Evolutionary conservation across 169 alveolate genomes (phyloP).

Genomic region (Perkinsus olseni): DNA sequence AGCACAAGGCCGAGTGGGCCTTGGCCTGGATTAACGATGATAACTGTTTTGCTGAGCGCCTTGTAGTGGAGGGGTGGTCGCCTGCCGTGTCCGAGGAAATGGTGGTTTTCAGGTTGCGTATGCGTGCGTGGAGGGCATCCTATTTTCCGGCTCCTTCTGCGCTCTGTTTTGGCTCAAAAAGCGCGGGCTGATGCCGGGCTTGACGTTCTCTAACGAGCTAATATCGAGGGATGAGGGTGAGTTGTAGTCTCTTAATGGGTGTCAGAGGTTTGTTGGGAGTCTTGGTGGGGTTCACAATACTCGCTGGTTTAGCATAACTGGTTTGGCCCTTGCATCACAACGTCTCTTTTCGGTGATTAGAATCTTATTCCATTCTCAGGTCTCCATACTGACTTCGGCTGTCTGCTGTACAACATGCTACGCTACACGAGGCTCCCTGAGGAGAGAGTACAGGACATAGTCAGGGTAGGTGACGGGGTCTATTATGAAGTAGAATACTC

Average conservation of each 20-base stretch:
- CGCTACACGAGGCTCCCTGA: constrained; percentile 57
- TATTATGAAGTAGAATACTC: neutral
- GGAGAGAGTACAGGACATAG: neutral
- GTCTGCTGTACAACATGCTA: constrained; percentile 83
- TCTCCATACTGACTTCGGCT: constrained; percentile 97
- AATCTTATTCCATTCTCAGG: constrained; percentile 25
- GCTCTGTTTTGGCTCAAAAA: constrained; percentile 98
- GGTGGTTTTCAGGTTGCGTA: constrained; percentile 42
- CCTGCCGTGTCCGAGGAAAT: neutral
- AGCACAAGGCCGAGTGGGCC: constrained; percentile 94
- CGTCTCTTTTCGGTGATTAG: neutral
- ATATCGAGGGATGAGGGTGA: constrained; percentile 93
- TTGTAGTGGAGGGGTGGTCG: constrained; percentile 47
- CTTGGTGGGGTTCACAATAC: too few relatives aligned
- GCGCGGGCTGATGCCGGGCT: constrained; percentile 92
- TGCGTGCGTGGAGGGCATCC: constrained; percentile 94
- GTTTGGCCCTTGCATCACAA: neutral
- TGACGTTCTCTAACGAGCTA: constrained; percentile 90
- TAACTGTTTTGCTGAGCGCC: constrained; percentile 88
- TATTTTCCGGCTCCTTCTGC: constrained; percentile 92
- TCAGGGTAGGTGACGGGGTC: neutral
- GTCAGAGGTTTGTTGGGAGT: neutral
- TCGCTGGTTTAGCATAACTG: neutral
- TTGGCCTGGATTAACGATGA: constrained; percentile 88
- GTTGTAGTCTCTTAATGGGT: neutral